Conservation (phyloP, 1,284 basidiomycete genomes). For the Rhodotorula sp. region DNA sequence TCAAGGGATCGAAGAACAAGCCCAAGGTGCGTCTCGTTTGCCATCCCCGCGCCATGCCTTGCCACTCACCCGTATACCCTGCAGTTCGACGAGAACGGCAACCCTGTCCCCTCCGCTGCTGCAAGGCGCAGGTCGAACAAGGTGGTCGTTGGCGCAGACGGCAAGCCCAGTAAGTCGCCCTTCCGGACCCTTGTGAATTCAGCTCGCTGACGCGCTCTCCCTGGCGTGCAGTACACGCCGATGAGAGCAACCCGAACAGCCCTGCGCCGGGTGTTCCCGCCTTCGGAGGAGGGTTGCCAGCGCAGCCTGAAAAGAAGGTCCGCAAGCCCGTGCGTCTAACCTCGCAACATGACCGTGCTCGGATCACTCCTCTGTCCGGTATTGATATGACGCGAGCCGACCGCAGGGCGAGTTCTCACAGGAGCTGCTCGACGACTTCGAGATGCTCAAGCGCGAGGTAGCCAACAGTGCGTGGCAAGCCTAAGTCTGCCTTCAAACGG, state of each 20-base stretch:
- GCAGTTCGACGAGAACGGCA: conserved; percentile 35
- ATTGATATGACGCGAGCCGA: too few species aligned
- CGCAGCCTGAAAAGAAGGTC: conserved; percentile 45
- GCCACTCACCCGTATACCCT: too few species aligned
- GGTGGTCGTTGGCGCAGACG: conserved; percentile 18
- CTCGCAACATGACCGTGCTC: neutral
- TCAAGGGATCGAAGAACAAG: conserved; percentile 40
- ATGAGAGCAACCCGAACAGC: conserved; percentile 9
- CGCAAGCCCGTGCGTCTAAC: conserved; percentile 61
- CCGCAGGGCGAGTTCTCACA: conserved; percentile 64
- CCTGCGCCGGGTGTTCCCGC: neutral
- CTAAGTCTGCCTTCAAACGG: neutral
- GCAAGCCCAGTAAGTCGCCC: conserved; percentile 17
- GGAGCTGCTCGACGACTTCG: conserved; percentile 65
- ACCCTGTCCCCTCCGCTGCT: conserved; percentile 16
- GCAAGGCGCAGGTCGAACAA: conserved; percentile 18
- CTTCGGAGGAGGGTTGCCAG: neutral
- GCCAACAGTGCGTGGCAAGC: conserved; percentile 56
- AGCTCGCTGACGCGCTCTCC: neutral
- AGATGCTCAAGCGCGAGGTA: conserved; percentile 64
- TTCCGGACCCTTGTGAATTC: neutral
- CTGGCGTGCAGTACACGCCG: conserved; percentile 14
- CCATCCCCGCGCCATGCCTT: too few species aligned
- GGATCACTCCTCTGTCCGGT: neutral
- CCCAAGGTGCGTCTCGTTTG: conserved; percentile 18